A percentile compares a stretch with the other conserved stretches of the same genome.
Evolutionary conservation across 2,329 filamentous ascomycete species (phyloP).

Genomic region (Aspergillus sp.): DNA sequence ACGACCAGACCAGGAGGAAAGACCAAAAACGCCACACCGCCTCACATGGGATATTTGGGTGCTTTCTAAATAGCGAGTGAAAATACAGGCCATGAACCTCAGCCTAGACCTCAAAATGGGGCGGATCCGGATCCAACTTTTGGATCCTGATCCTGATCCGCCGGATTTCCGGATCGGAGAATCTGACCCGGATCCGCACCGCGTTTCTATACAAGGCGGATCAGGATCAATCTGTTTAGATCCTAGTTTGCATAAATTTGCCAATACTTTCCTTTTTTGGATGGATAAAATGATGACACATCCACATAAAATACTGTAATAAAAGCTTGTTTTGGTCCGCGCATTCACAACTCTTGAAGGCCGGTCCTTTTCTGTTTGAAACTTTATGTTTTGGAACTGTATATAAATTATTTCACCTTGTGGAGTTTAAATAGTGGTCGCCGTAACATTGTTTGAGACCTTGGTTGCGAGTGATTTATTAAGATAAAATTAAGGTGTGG

Average conservation of each 20-base stretch:
- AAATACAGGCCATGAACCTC: no score
- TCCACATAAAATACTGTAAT: conserved; percentile 2
- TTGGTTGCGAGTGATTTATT: background rate
- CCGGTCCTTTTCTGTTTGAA: background rate
- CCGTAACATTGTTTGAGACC: background rate
- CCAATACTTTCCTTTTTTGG: conserved; percentile 5
- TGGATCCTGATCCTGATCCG: no score
- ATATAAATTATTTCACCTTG: conserved; percentile 1
- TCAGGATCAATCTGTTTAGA: conserved; percentile 1
- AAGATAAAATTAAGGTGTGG: background rate
- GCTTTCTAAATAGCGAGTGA: no score
- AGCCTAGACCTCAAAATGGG: no score
- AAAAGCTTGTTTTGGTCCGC: background rate
- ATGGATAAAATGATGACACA: conserved; percentile 7
- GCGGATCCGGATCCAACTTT: no score
- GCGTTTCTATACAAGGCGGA: background rate
- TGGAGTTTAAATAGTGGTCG: background rate
- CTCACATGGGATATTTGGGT: no score
- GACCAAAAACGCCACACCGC: no score
- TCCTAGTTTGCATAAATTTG: conserved; percentile 5
- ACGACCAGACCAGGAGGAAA: no score
- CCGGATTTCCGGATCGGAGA: background rate
- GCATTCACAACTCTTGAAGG: background rate
- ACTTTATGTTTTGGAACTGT: background rate
- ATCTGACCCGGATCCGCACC: background rate